A percentile compares a stretch with the other conserved stretches of the same genome.
Conservation (phyloP, 2,329 filamentous ascomycete genomes). For the Falciphora oryzae region DNA sequence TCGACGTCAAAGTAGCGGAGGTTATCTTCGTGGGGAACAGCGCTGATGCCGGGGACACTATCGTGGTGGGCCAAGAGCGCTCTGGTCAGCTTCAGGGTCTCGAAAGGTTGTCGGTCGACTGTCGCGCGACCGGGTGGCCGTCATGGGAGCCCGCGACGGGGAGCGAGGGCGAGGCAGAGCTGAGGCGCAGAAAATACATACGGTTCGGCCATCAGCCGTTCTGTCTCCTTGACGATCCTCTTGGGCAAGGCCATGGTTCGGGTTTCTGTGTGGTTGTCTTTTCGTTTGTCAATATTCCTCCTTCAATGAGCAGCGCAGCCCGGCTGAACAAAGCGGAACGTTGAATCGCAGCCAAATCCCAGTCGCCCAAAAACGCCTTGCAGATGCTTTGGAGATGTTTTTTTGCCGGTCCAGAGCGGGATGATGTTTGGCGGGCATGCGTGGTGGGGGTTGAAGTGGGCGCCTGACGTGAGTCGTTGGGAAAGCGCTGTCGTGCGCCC, state of each 20-base stretch:
- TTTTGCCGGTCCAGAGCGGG: too few species aligned
- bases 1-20: constrained; percentile 97
- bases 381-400: too few species aligned
- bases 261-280: too few species aligned
- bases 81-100: not conserved
- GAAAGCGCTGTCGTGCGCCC: too few species aligned
- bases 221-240: constrained; percentile 94
- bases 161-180: not conserved
- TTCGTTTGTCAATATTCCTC: too few species aligned
- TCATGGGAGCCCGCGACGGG: constrained; percentile 3
- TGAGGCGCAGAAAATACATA: constrained; percentile 41
- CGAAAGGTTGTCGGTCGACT: not conserved
- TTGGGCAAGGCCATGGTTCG: constrained; percentile 75
- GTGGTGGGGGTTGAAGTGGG: too few species aligned
- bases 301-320: too few species aligned
- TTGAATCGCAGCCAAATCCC: too few species aligned
- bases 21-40: constrained; percentile 94
- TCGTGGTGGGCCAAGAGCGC: not conserved
- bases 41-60: constrained; percentile 93
- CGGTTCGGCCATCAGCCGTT: constrained; percentile 95
- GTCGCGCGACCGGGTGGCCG: constrained; percentile 7
- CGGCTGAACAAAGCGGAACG: too few species aligned
- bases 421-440: too few species aligned
- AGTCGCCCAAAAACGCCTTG: too few species aligned
- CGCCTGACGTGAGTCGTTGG: too few species aligned